Base-by-base conservation (phyloP, 2,329 filamentous ascomycete genomes). In the Seiridium unicorne region DNA sequence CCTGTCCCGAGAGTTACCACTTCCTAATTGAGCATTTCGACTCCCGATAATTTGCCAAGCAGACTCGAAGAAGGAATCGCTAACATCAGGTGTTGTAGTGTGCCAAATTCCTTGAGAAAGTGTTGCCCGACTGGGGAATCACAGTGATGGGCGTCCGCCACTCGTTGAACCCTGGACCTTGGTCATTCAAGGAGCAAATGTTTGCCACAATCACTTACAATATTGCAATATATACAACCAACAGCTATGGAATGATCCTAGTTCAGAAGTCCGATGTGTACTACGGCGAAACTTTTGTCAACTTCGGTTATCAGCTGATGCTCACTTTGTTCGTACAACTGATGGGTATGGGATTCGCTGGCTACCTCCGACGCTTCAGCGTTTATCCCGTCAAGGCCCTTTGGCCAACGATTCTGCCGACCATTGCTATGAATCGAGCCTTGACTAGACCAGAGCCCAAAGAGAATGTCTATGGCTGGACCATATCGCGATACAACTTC, bases 41-140 rank as follows among this genome's bases (percentile, higher is more conserved):
- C 18, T 26, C 18, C 18, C 18, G 18, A 26, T 26, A 26, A 26
- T 26, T 26, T 26, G 18, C 18, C 18, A 26, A 26, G 18, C 18
- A 26, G 18, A 26, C 18, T 26, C 18, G 18, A 26, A 26, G 18
- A 26, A 26, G 18, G 18, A 26, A 26, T 26, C 18, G 18, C 18
- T 26, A 26, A 26, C 18, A 1, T 26, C 18, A 26, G 18, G 18
- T 26, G 18, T 26, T 26, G 18, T 26, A 26, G 18, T 74, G 79
- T 26, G 81, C 76, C 4, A 77, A 77, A 47, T 69, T 75, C 6
- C 70, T 81, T 40, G 79, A 79, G 10, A 74, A 65, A 46, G 62
- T 73, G 11, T 65, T 84, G 0, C 81, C 81, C 0, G 75, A 78
- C 56, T 79, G 76, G 72, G 76, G 77, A 3, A 60, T 83, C 59